Evolutionary conservation across 1,284 basidiomycete genomes (phyloP).

Genomic region (Austroboletus rostrupii): DNA sequence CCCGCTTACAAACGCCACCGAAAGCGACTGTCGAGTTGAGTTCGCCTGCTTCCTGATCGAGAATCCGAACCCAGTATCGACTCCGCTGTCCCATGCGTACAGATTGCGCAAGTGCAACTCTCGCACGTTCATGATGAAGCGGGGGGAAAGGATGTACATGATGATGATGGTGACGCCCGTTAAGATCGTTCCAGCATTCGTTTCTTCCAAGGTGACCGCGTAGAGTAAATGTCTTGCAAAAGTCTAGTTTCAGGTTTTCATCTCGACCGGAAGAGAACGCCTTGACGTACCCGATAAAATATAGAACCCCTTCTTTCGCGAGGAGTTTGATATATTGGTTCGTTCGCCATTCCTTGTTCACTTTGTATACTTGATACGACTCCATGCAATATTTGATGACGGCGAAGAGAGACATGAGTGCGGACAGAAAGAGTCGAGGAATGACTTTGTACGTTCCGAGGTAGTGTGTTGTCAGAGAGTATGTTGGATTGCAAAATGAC

Average conservation of each 20-base stretch:
- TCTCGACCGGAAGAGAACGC: too few species aligned
- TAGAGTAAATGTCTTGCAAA: slow-evolving; percentile 16
- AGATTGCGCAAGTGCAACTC: slow-evolving; percentile 5
- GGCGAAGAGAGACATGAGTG: slow-evolving; percentile 14
- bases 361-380: slow-evolving; percentile 10
- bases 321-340: slow-evolving; percentile 17
- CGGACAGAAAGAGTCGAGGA: slow-evolving; percentile 16
- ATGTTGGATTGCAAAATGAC: slow-evolving; percentile 13
- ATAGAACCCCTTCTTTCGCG: slow-evolving; percentile 12
- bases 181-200: neutral
- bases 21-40: neutral
- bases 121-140: slow-evolving; percentile 21
- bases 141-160: slow-evolving; percentile 17
- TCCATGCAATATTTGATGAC: slow-evolving; percentile 12
- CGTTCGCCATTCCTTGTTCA: slow-evolving; percentile 7
- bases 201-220: slow-evolving; percentile 5
- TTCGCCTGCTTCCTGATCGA: neutral
- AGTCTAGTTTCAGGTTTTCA: neutral
- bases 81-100: neutral
- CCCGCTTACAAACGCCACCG: neutral
- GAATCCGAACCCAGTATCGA: slow-evolving; percentile 19
- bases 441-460: slow-evolving; percentile 15
- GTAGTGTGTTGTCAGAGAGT: neutral
- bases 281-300: slow-evolving; percentile 19
- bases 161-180: neutral